phyloP scores from a whole-genome alignment of 495 filamentous ascomycete species.

The Trichoderma erinaceum region DNA sequence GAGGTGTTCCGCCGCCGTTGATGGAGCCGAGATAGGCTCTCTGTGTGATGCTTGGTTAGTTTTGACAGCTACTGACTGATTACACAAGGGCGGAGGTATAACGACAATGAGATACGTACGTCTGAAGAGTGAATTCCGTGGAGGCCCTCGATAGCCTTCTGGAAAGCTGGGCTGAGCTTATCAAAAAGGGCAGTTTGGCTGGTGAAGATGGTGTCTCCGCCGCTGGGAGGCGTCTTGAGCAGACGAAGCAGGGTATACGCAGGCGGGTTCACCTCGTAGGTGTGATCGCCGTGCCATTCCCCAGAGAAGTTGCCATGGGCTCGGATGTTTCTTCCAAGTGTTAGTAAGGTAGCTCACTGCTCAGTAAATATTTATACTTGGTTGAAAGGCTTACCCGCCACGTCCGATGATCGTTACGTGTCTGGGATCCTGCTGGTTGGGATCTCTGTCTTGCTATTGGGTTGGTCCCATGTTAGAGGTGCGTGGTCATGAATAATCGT shows the following conservation, averaged over 20 bases:
- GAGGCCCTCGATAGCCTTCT: conserved; percentile 60
- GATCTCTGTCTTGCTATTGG: conserved; percentile 31
- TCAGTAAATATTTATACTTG: conserved; percentile 39
- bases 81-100: no score
- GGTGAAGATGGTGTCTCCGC: conserved; percentile 68
- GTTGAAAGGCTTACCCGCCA: conserved; percentile 40
- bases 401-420: conserved; percentile 57
- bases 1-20: conserved; percentile 48
- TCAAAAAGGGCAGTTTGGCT: conserved; percentile 68
- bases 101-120: conserved; percentile 26
- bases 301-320: conserved; percentile 31
- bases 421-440: conserved; percentile 37
- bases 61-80: not conserved
- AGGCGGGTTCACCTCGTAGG: conserved; percentile 66
- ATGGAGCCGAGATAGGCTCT: conserved; percentile 35
- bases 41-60: conserved; percentile 38
- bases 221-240: conserved; percentile 59
- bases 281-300: conserved; percentile 39
- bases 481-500: not conserved
- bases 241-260: conserved; percentile 64
- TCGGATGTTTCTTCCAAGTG: conserved; percentile 29
- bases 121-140: conserved; percentile 57
- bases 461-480: not conserved
- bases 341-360: not conserved
- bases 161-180: conserved; percentile 56